phyloP scores from a whole-genome alignment of 495 filamentous ascomycete genomes.

The Chlorociboria aeruginascens region DNA sequence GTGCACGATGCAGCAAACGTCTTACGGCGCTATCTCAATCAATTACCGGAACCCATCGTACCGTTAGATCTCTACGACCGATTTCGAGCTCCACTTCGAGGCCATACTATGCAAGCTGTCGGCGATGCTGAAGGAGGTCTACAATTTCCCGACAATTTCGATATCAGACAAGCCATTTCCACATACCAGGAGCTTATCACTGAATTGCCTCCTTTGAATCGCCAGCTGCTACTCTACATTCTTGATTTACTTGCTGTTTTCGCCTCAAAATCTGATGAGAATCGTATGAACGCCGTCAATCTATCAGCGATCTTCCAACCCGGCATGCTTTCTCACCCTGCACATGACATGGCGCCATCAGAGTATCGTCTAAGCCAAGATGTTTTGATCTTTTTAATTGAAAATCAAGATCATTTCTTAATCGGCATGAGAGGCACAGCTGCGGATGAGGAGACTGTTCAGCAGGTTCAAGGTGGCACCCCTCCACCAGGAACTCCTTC shows the following conservation, averaged over 20 bases:
- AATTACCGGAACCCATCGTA: constrained; percentile 90
- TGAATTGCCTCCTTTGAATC: constrained; percentile 84
- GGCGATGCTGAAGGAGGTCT: constrained; percentile 40
- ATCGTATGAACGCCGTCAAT: constrained; percentile 92
- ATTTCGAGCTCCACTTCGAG: constrained; percentile 75
- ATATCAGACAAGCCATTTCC: constrained; percentile 62
- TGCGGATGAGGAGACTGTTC: constrained; percentile 76
- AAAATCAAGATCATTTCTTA: constrained; percentile 85
- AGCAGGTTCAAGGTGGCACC: constrained; percentile 63
- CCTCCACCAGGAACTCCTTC: constrained; percentile 42
- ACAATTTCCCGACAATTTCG: constrained; percentile 48
- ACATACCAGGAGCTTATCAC: constrained; percentile 85
- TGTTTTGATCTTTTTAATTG: constrained; percentile 94
- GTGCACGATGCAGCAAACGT: constrained; percentile 99
- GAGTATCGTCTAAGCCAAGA: constrained; percentile 94
- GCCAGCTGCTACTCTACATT: constrained; percentile 91
- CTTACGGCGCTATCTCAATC: constrained; percentile 86
- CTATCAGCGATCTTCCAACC: constrained; percentile 98
- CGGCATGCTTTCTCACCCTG: constrained; percentile 85
- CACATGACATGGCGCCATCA: constrained; percentile 85
- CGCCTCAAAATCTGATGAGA: constrained; percentile 91
- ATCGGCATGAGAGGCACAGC: constrained; percentile 92
- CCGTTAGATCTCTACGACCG: constrained; percentile 86
- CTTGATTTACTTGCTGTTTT: constrained; percentile 97
- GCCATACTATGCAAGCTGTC: constrained; percentile 62